A percentile compares a stretch with the other conserved stretches of the same genome.
Evolutionary conservation across 148 eudicot genomes (phyloP).

Genomic region (Rhododendron henanense): DNA sequence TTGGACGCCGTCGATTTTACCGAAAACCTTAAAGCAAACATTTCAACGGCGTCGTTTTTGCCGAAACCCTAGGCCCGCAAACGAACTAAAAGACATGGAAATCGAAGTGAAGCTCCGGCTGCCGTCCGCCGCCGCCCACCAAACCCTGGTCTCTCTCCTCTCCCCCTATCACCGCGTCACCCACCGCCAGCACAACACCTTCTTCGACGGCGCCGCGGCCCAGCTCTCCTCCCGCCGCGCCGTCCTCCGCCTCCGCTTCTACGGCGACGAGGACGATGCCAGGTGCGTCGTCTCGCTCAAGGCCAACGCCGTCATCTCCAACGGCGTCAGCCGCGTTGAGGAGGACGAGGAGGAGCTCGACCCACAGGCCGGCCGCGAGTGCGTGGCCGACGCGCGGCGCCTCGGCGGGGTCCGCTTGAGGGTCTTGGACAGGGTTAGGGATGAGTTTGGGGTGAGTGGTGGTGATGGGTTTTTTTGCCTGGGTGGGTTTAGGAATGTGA

Average conservation of each 20-base stretch:
- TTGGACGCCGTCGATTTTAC: not conserved
- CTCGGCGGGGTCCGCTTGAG: constrained; percentile 46
- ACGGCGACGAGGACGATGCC: constrained; percentile 45
- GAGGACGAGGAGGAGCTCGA: constrained; percentile 85
- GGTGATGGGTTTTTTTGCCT: constrained; percentile 48
- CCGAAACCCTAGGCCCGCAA: not conserved
- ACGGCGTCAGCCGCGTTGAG: constrained; percentile 80
- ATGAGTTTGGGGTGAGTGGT: constrained; percentile 54
- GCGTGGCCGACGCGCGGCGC: constrained; percentile 39
- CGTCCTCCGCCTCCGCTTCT: constrained; percentile 73
- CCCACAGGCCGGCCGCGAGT: constrained; percentile 41
- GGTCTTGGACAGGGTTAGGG: constrained; percentile 61
- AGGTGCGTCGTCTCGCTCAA: constrained; percentile 67
- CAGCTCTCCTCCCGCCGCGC: constrained; percentile 66
- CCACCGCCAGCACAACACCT: constrained; percentile 68
- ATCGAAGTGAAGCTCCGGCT: constrained; percentile 81
- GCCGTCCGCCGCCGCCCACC: constrained; percentile 41
- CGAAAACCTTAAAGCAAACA: not conserved
- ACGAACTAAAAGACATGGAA: constrained; percentile 37
- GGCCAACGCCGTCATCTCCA: constrained; percentile 51
- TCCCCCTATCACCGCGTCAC: constrained; percentile 44
- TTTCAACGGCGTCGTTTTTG: not conserved
- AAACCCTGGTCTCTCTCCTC: constrained; percentile 45
- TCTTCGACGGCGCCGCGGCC: constrained; percentile 63
- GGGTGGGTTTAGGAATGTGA: constrained; percentile 83